Evolutionary conservation across 805 yeast genomes (phyloP), one percentile per base, ranked within the genome.

Genomic region (Groenewaldozyma salmanticensis): DNA sequence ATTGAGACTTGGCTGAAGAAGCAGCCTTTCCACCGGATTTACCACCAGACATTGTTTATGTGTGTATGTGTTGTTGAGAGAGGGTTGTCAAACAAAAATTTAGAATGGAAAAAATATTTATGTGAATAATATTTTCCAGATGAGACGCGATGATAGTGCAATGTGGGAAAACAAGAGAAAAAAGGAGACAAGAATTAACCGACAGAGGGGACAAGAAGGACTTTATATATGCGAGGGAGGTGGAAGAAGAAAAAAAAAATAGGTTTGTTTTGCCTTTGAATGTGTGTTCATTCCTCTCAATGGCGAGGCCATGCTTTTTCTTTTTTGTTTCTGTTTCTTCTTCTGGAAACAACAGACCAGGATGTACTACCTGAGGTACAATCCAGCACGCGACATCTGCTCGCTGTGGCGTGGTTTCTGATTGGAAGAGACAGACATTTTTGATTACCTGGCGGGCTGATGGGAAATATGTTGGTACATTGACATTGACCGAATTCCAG

Each of bases 11-110:
- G 66, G 86, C 88, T 59, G 94, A 70, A 55, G 94, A 74, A 63
- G 95, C 94, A 64, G 96, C 95, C 74, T 88, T 88, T 65, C 92
- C 92, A 60, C 86, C 86, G 54, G 70, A 65, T 74, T 80, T 79
- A 61, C 85, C 85, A 61, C 85, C 82, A 55, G 90, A 81, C 92
- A 82, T 82, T 68, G 38, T 70, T 51, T 45, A 46, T 42, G 21
- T 29, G 33, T 35, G 31, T 38, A 32, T 7, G 13, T 9, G 29
- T 24, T 24, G 29, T 24, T 24, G 29, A 24, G 29, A 24, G 13
- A 24, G 13, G 13, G 13, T 7, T 24, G 29, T 9, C 7, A 24
- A 13, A 24, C 13, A 24, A 31, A 42, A n/a, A n/a, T n/a, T 27
- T 7, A 6, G 36, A 17, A 6, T 9, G 7, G 5, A 7, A 33